These are phyloP conservation scores for Alternaria consortialis DNA, from an alignment of 2,329 filamentous ascomycete species.

Conservation along the genomic window DNA sequence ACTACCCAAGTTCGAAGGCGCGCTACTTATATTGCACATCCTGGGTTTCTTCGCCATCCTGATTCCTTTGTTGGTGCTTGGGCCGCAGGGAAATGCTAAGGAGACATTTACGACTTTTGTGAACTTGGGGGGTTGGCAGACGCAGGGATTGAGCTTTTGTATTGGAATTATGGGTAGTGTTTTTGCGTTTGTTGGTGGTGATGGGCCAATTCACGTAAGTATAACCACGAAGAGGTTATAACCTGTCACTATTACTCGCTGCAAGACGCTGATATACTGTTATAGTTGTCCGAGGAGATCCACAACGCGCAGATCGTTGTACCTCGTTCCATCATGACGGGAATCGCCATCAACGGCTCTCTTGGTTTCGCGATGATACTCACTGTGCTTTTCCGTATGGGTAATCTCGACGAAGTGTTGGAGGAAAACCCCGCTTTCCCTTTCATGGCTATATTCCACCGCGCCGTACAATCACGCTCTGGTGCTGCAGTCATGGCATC, in stretches of 20 bases:
- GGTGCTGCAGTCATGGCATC: constrained; percentile 58
- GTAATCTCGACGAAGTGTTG: constrained; percentile 44
- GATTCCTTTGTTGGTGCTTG: constrained; percentile 56
- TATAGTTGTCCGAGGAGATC: constrained; percentile 40
- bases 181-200: constrained; percentile 49
- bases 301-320: constrained; percentile 39
- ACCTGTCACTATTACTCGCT: too few relatives aligned
- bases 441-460: constrained; percentile 59
- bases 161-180: constrained; percentile 51
- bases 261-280: constrained; percentile 10
- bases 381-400: constrained; percentile 43
- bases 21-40: constrained; percentile 59
- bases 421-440: constrained; percentile 54
- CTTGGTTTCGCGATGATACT: constrained; percentile 48
- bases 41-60: constrained; percentile 61
- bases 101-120: constrained; percentile 58
- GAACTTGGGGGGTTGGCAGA: constrained; percentile 57
- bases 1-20: constrained; percentile 58
- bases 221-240: background rate
- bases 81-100: constrained; percentile 48
- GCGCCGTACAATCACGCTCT: constrained; percentile 30
- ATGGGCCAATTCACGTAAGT: constrained; percentile 51
- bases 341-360: constrained; percentile 50
- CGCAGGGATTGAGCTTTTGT: constrained; percentile 54
- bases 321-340: constrained; percentile 51